Conservation (phyloP, 169 alveolate genomes). For the Plasmodium reichenowi region DNA sequence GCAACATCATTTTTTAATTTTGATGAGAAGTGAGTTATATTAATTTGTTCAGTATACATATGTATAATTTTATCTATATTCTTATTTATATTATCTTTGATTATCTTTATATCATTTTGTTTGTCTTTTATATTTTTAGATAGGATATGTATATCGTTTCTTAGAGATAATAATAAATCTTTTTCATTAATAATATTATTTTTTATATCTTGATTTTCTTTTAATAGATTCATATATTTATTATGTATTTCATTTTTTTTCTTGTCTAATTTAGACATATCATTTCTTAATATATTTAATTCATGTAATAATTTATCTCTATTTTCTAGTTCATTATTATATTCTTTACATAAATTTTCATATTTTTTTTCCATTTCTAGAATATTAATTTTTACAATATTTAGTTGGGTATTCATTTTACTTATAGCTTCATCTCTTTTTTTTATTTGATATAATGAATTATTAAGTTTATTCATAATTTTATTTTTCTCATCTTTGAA, state of each 20-base stretch:
- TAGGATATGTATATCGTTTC: slow-evolving; percentile 36
- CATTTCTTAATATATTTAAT: slow-evolving; percentile 22
- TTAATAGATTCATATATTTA: neutral
- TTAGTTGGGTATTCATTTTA: slow-evolving; percentile 38
- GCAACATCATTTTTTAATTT: slow-evolving; percentile 34
- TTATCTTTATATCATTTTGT: slow-evolving; percentile 32
- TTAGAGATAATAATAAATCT: neutral
- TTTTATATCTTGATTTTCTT: slow-evolving; percentile 13
- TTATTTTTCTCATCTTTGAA: slow-evolving; percentile 28
- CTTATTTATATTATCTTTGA: slow-evolving; percentile 61
- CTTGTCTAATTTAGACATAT: neutral
- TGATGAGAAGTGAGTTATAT: slow-evolving; percentile 33
- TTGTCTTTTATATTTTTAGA: slow-evolving; percentile 17
- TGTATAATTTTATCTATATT: slow-evolving; percentile 43
- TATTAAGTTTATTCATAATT: slow-evolving; percentile 27
- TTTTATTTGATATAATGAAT: slow-evolving; percentile 34
- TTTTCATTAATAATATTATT: slow-evolving; percentile 37
- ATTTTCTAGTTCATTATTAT: slow-evolving; percentile 26
- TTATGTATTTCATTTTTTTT: slow-evolving; percentile 7
- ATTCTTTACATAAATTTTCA: slow-evolving; percentile 17
- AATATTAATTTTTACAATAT: slow-evolving; percentile 22
- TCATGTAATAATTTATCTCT: slow-evolving; percentile 41
- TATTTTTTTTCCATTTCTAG: slow-evolving; percentile 22
- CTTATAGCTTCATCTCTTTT: slow-evolving; percentile 66
- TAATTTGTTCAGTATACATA: slow-evolving; percentile 62